These are phyloP conservation scores for Pseudomassariella vexata DNA, from an alignment of 2,329 filamentous ascomycete genomes.

Conservation along the genomic window DNA sequence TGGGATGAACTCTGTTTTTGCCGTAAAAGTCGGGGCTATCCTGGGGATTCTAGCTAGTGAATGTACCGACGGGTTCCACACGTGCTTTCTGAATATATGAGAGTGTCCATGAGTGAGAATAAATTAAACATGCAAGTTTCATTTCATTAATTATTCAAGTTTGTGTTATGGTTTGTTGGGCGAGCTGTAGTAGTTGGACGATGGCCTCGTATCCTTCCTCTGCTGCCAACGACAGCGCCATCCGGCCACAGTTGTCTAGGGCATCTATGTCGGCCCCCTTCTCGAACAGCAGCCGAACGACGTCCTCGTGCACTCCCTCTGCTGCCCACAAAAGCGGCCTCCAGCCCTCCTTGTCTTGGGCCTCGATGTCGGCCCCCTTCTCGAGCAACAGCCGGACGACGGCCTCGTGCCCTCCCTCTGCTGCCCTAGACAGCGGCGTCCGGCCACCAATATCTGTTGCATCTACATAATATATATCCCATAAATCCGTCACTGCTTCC, in stretches of 20 bases:
- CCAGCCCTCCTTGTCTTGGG: neutral
- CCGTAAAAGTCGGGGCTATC: too few species aligned
- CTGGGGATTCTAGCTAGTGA: too few species aligned
- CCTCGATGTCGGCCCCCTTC: neutral
- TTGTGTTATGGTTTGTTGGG: too few species aligned
- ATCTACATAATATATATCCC: neutral
- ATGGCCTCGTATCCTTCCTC: neutral
- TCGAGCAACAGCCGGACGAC: constrained; percentile 2
- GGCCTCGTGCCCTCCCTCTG: constrained; percentile 2
- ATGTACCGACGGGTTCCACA: too few species aligned
- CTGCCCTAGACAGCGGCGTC: constrained; percentile 5
- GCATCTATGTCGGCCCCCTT: neutral
- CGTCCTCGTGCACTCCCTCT: neutral
- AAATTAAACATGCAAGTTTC: too few species aligned
- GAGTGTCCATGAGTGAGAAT: too few species aligned
- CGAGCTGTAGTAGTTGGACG: too few species aligned
- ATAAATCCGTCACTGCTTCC: neutral
- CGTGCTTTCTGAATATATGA: too few species aligned
- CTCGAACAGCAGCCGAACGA: constrained; percentile 1
- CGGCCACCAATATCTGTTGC: neutral
- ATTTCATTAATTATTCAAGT: too few species aligned
- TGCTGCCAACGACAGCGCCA: neutral
- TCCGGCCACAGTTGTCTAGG: neutral
- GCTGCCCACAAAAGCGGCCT: neutral
- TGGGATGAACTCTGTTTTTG: too few species aligned